Evolutionary conservation across 257 asterid genomes (phyloP).

Genomic region (Rauvolfia tetraphylla): DNA sequence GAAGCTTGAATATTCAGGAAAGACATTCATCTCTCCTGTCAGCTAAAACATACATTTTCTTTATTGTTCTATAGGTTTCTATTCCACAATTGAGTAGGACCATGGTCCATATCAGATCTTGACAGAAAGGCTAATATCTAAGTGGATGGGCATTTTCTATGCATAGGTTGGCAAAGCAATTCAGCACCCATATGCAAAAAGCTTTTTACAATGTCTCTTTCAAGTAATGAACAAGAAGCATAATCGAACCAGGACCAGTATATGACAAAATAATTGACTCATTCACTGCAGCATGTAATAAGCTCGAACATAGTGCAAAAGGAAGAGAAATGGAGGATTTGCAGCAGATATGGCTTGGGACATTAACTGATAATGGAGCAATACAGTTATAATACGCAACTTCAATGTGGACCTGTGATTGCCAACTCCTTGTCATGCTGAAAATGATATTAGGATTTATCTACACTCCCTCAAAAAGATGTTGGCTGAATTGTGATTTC

Average conservation of each 20-base stretch:
- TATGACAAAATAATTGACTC: background rate
- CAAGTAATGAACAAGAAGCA: background rate
- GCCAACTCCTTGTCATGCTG: background rate
- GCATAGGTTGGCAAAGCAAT: background rate
- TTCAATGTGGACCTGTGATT: background rate
- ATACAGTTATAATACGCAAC: background rate
- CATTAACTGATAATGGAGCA: background rate
- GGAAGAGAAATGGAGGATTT: background rate
- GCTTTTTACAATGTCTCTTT: background rate
- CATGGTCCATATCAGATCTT: background rate
- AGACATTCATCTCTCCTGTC: background rate
- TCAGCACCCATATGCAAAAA: background rate
- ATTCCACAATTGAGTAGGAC: background rate
- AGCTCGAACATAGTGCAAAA: background rate
- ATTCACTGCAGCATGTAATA: background rate
- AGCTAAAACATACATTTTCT: background rate
- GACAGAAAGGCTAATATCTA: background rate
- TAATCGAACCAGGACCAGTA: background rate
- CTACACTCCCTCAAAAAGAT: background rate
- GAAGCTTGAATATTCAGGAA: background rate
- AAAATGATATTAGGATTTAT: background rate
- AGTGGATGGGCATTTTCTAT: background rate
- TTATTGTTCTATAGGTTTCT: too few relatives aligned
- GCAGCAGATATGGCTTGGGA: background rate
- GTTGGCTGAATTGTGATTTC: background rate